Percentiles rank a stretch among this genome's conserved stretches.
phyloP scores from a whole-genome alignment of 768 basidiomycete genomes.

The Auriculariales sp. region DNA sequence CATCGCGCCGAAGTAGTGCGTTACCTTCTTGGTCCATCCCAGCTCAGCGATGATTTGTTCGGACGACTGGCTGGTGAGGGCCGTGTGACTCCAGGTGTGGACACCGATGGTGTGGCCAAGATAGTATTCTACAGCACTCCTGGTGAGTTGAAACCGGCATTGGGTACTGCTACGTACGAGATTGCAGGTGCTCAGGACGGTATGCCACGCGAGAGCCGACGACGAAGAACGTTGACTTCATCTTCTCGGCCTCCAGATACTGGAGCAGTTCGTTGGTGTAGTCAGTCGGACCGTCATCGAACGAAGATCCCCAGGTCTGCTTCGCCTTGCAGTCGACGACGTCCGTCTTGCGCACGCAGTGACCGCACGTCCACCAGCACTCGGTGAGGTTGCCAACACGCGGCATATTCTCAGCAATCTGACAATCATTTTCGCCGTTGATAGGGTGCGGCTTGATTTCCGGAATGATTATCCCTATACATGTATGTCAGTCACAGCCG shows the following conservation, averaged over 20 bases:
- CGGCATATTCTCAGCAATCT: slow-evolving; percentile 38
- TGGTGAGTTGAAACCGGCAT: too few species aligned
- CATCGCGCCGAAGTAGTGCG: slow-evolving; percentile 17
- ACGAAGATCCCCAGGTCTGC: slow-evolving; percentile 8
- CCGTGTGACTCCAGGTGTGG: slow-evolving; percentile 31
- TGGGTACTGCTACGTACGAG: slow-evolving; percentile 13
- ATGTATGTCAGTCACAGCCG: too few species aligned
- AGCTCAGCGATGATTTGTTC: slow-evolving; percentile 31
- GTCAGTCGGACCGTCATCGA: slow-evolving; percentile 27
- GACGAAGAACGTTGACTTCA: slow-evolving; percentile 32
- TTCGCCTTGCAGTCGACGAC: slow-evolving; percentile 9
- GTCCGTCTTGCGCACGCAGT: slow-evolving; percentile 10
- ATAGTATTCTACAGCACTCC: too few species aligned
- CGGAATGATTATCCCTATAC: slow-evolving; percentile 57
- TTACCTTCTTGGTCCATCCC: slow-evolving; percentile 29
- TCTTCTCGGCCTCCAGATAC: slow-evolving; percentile 21
- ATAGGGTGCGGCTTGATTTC: slow-evolving; percentile 37
- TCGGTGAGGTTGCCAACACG: slow-evolving; percentile 17
- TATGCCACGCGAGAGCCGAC: slow-evolving; percentile 22
- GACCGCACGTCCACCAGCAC: slow-evolving; percentile 20
- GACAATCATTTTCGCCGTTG: slow-evolving; percentile 48
- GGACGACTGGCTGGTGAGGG: slow-evolving; percentile 16
- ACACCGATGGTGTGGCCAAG: too few species aligned
- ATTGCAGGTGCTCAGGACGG: slow-evolving; percentile 29
- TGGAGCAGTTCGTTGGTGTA: slow-evolving; percentile 29